Evolutionary conservation across 176 grass and related monocot genomes (phyloP).

Genomic region (Ananas comosus): DNA sequence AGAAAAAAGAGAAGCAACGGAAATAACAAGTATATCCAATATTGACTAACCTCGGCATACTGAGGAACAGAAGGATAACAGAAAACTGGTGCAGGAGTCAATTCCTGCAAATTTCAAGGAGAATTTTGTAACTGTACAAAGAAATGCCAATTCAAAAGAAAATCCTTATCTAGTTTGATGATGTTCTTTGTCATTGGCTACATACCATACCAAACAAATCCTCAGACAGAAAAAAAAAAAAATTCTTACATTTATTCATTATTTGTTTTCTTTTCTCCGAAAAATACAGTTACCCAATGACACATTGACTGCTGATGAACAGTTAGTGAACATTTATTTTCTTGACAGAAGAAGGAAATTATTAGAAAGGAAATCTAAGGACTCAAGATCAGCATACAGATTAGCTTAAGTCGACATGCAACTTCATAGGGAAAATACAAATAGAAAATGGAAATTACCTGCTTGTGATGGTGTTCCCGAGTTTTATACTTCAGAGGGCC

Average conservation of each 20-base stretch:
- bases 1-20: background rate
- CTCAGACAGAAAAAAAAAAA: no score
- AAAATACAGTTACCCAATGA: no score
- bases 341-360: no score
- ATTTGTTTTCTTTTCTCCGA: no score
- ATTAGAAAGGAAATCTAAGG: background rate
- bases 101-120: constrained; percentile 7
- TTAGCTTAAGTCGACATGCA: background rate
- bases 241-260: no score
- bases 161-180: no score
- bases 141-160: no score
- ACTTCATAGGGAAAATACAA: background rate
- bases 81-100: constrained; percentile 57
- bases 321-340: no score
- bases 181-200: no score
- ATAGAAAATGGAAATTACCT: constrained; percentile 37
- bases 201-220: no score
- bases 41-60: constrained; percentile 76
- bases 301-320: no score
- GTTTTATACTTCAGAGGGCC: constrained; percentile 74
- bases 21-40: background rate
- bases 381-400: background rate
- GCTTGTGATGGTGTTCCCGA: constrained; percentile 72
- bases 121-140: constrained; percentile 18
- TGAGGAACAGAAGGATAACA: constrained; percentile 62